Conservation (phyloP, 2,329 filamentous ascomycete genomes). For the Ophiocordyceps camponoti-rufipedis region DNA sequence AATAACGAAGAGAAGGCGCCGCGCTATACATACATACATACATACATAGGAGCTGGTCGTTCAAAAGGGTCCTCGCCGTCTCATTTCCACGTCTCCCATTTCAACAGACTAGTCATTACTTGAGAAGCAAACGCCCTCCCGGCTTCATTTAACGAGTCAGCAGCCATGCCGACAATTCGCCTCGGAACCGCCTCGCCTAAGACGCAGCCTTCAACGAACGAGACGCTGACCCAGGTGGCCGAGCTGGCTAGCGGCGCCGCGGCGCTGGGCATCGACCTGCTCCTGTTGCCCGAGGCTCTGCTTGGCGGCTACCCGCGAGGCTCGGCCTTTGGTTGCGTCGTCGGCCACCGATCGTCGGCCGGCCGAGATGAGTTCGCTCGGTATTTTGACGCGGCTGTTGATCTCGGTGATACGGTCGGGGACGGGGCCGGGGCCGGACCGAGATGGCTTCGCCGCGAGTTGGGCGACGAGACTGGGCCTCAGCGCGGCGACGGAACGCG, state of each 20-base stretch:
- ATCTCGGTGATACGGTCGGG: constrained; percentile 61
- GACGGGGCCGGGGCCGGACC: constrained; percentile 48
- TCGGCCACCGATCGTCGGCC: constrained; percentile 48
- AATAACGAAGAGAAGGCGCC: too few relatives aligned
- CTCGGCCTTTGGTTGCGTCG: constrained; percentile 53
- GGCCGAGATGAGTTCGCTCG: constrained; percentile 68
- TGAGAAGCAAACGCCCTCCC: neutral
- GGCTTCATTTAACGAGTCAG: neutral
- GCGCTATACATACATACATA: too few relatives aligned
- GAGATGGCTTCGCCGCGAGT: constrained; percentile 48
- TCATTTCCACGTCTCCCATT: neutral
- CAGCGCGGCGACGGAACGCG: constrained; percentile 41
- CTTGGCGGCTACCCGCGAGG: constrained; percentile 82
- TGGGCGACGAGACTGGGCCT: constrained; percentile 19
- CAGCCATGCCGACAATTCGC: constrained; percentile 19
- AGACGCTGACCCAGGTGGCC: constrained; percentile 50
- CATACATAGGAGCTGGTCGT: too few relatives aligned
- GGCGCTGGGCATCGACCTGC: constrained; percentile 44
- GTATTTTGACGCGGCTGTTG: constrained; percentile 65
- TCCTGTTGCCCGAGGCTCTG: constrained; percentile 85
- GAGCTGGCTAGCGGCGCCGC: constrained; percentile 31
- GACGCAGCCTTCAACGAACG: constrained; percentile 27
- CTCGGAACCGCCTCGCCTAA: constrained; percentile 37
- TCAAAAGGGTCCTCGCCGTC: too few relatives aligned
- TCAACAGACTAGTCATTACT: neutral